phyloP scores from a whole-genome alignment of 1,284 basidiomycete genomes.

The Rhodotorula sp. region DNA sequence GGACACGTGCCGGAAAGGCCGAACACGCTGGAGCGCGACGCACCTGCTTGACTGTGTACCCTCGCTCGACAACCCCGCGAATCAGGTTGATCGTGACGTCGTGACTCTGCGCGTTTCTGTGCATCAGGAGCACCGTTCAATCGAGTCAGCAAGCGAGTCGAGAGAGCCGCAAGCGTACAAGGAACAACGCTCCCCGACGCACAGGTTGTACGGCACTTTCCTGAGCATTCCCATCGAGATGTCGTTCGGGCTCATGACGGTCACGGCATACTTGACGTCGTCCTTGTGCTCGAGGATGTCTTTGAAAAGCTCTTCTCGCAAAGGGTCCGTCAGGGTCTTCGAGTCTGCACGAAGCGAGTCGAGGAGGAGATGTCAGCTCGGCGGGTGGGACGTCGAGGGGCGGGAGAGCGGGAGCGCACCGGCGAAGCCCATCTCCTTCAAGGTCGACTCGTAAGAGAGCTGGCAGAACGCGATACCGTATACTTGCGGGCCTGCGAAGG shows the following conservation, averaged over 20 bases:
- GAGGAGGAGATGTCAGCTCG: not conserved
- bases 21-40: conserved; percentile 26
- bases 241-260: conserved; percentile 82
- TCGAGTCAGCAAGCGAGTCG: not conserved
- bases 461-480: conserved; percentile 95
- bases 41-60: conserved; percentile 79
- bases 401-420: conserved; percentile 53
- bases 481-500: conserved; percentile 67
- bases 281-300: conserved; percentile 45
- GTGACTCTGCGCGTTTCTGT: conserved; percentile 79
- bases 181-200: not conserved
- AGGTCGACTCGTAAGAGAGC: conserved; percentile 66
- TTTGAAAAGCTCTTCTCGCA: conserved; percentile 47
- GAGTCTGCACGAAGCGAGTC: conserved; percentile 64
- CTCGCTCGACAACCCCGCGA: conserved; percentile 71
- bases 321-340: conserved; percentile 73
- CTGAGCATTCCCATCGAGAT: conserved; percentile 91
- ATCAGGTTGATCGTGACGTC: conserved; percentile 88
- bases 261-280: conserved; percentile 77
- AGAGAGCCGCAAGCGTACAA: not conserved
- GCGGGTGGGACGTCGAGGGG: not conserved
- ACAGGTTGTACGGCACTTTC: conserved; percentile 75
- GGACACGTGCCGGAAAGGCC: not conserved
- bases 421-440: conserved; percentile 84
- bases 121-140: not conserved